Evolutionary conservation across 441 rosid genomes (phyloP).

Genomic region (Pelargonium cotyledonis): DNA sequence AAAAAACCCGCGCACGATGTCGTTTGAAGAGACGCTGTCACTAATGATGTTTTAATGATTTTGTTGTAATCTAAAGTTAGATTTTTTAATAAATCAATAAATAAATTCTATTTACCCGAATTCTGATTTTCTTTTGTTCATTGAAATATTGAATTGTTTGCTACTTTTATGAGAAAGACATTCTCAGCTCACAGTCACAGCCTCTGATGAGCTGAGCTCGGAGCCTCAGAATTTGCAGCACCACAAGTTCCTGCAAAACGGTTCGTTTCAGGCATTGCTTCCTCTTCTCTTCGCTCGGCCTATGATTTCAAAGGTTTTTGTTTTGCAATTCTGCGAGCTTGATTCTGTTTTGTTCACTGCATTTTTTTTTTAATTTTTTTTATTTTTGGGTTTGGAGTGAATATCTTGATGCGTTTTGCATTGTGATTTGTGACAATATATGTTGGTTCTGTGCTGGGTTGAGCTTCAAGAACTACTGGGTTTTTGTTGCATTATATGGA

Average conservation of each 20-base stretch:
- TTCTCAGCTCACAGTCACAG: neutral
- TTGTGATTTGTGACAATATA: neutral
- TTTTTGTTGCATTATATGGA: neutral
- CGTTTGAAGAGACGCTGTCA: neutral
- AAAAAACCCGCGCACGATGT: neutral
- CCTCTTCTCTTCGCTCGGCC: neutral
- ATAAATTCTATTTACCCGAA: neutral
- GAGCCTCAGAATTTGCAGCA: neutral
- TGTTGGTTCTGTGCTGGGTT: neutral
- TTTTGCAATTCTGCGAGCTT: neutral
- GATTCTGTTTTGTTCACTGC: neutral
- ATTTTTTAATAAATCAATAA: neutral
- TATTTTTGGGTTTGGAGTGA: neutral
- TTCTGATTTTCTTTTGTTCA: too few relatives aligned
- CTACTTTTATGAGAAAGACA: neutral
- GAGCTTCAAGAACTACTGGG: neutral
- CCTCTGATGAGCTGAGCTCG: neutral
- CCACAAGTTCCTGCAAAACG: constrained; percentile 1
- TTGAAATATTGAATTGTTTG: too few relatives aligned
- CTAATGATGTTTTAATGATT: too few relatives aligned
- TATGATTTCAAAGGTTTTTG: neutral
- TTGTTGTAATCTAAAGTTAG: neutral
- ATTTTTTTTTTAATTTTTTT: neutral
- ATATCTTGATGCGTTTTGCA: neutral
- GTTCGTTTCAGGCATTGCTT: neutral